A percentile compares a stretch with the other conserved stretches of the same genome.
These are phyloP conservation scores for Fusarium falciforme DNA, from an alignment of 2,329 filamentous ascomycete species.

Conservation along the genomic window DNA sequence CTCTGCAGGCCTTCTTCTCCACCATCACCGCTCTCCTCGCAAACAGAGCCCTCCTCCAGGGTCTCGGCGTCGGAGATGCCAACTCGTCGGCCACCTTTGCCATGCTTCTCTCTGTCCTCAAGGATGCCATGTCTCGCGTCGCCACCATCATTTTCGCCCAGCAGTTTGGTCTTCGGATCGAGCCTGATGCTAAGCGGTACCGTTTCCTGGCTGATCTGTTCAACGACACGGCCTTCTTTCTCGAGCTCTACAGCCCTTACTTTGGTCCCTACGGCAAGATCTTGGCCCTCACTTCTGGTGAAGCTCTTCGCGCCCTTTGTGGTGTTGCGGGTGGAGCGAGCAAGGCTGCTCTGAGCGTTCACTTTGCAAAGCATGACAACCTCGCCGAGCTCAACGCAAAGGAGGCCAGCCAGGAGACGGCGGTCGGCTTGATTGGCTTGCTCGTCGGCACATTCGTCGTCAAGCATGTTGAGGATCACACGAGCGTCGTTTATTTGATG, in stretches of 20 bases:
- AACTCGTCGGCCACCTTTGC: slow-evolving; percentile 82
- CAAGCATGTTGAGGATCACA: slow-evolving; percentile 75
- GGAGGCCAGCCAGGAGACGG: slow-evolving; percentile 95
- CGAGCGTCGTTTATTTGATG: slow-evolving; percentile 80
- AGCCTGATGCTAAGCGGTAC: slow-evolving; percentile 92
- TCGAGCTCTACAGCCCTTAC: slow-evolving; percentile 85
- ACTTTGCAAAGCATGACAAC: slow-evolving; percentile 90
- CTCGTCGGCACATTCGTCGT: slow-evolving; percentile 85
- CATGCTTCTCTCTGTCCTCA: slow-evolving; percentile 83
- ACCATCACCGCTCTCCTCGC: slow-evolving; percentile 84
- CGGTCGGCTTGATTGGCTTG: slow-evolving; percentile 90
- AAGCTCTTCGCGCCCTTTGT: slow-evolving; percentile 73
- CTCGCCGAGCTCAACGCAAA: slow-evolving; percentile 93
- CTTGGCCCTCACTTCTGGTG: slow-evolving; percentile 60
- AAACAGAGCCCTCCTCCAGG: slow-evolving; percentile 82
- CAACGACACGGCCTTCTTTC: slow-evolving; percentile 86
- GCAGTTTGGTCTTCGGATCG: slow-evolving; percentile 81
- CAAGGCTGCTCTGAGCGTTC: slow-evolving; percentile 90
- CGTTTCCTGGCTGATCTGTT: slow-evolving; percentile 88
- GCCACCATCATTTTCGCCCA: slow-evolving; percentile 91
- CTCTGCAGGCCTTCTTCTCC: slow-evolving; percentile 85
- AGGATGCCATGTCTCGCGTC: slow-evolving; percentile 82
- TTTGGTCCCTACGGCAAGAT: slow-evolving; percentile 68
- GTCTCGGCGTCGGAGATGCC: slow-evolving; percentile 85
- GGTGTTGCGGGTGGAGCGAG: slow-evolving; percentile 90